These are phyloP conservation scores for Mucor velutinosus DNA, from an alignment of 371 early-diverging fungal genomes.

Conservation along the genomic window DNA sequence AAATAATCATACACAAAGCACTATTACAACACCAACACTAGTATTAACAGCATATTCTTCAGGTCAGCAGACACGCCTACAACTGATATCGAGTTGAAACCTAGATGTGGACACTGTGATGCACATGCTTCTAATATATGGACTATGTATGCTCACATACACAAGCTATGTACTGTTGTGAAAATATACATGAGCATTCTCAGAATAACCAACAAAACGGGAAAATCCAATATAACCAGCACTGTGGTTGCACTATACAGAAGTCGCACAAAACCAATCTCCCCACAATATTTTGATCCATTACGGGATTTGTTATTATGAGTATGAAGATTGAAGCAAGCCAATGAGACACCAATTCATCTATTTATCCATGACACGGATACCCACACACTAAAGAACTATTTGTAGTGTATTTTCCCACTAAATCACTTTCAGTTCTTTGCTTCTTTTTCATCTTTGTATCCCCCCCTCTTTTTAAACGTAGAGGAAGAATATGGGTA, in stretches of 20 bases:
- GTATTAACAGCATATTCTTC: background rate
- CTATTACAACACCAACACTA: background rate
- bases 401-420: slow-evolving; percentile 9
- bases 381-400: background rate
- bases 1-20: background rate
- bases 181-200: background rate
- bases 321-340: background rate
- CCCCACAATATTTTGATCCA: slow-evolving; percentile 1
- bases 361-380: background rate
- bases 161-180: background rate
- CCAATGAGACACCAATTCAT: background rate
- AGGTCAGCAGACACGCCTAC: background rate
- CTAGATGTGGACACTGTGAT: background rate
- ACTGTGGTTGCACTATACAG: background rate
- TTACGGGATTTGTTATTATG: background rate
- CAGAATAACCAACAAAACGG: background rate
- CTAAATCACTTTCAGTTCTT: background rate
- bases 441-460: background rate
- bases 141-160: background rate
- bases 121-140: background rate
- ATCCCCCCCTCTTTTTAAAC: background rate
- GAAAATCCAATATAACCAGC: background rate
- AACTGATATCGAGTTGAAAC: background rate
- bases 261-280: background rate
- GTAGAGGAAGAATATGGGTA: slow-evolving; percentile 16